Conservation (phyloP, 495 filamentous ascomycete species). For the Entonaema liquescens region DNA sequence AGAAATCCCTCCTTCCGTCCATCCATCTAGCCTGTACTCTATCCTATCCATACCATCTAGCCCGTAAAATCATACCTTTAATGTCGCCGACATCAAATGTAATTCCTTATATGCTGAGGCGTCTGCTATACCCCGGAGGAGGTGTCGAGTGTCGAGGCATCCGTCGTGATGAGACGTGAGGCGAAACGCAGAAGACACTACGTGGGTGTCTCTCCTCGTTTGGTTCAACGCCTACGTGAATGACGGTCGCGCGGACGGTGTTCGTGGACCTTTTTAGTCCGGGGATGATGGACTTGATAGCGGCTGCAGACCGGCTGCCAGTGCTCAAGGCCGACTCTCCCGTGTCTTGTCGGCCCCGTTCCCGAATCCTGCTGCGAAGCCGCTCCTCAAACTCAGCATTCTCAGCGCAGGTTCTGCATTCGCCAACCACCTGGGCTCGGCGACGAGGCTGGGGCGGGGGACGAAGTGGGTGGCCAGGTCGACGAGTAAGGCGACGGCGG, state of each 20-base stretch:
- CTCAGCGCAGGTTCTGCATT: conserved; percentile 38
- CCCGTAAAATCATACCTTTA: not conserved
- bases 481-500: conserved; percentile 41
- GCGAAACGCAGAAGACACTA: not conserved
- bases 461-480: conserved; percentile 29
- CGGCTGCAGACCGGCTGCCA: conserved; percentile 14
- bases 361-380: conserved; percentile 15
- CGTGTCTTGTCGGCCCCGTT: conserved; percentile 25
- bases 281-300: conserved; percentile 34
- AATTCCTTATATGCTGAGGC: conserved; percentile 28
- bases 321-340: conserved; percentile 8
- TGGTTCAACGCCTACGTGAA: conserved; percentile 21
- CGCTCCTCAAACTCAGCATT: conserved; percentile 32
- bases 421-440: conserved; percentile 38
- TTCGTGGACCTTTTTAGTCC: conserved; percentile 24
- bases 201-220: conserved; percentile 1
- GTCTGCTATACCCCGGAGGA: conserved; percentile 24
- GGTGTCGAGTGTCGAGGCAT: conserved; percentile 27
- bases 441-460: conserved; percentile 37
- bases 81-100: not conserved
- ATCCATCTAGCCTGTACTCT: not conserved
- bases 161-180: not conserved
- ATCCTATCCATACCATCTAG: conserved; percentile 10
- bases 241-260: conserved; percentile 23
- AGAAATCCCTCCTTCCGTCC: not conserved